These are phyloP conservation scores for Saccharomyces hybrid DNA, from an alignment of 1,139 yeast genomes.

Conservation along the genomic window DNA sequence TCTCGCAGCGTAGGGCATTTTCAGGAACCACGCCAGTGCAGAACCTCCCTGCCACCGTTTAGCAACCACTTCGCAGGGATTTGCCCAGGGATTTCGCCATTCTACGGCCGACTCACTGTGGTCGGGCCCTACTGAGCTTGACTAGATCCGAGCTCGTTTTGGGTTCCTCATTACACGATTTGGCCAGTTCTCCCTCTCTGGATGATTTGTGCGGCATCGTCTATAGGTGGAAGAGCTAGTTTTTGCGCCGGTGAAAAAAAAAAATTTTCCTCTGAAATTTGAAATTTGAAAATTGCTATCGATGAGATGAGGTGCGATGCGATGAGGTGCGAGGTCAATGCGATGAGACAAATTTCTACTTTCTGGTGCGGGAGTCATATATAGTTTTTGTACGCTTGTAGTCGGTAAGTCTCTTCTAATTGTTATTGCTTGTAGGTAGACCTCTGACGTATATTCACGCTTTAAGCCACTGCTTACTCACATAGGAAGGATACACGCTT, in stretches of 20 bases:
- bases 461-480: not conserved
- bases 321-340: not conserved
- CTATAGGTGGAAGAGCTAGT: not conserved
- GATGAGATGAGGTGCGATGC: not conserved
- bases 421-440: not conserved
- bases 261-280: not conserved
- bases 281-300: not conserved
- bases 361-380: not conserved
- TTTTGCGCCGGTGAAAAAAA: not conserved
- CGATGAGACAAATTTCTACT: slow-evolving; percentile 1
- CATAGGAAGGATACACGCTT: not conserved
- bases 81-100: not conserved
- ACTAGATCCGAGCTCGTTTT: not conserved
- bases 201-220: not conserved
- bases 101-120: not conserved
- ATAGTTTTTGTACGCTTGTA: not conserved
- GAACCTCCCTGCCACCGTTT: not conserved
- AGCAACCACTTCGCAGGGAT: not conserved
- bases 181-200: not conserved
- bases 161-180: not conserved
- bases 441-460: not conserved
- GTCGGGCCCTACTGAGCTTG: not conserved
- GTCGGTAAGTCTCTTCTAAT: not conserved
- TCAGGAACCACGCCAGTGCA: not conserved
- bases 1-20: not conserved